Conservation (phyloP, 2,329 filamentous ascomycete genomes). For the Cladobotryum mycophilum region DNA sequence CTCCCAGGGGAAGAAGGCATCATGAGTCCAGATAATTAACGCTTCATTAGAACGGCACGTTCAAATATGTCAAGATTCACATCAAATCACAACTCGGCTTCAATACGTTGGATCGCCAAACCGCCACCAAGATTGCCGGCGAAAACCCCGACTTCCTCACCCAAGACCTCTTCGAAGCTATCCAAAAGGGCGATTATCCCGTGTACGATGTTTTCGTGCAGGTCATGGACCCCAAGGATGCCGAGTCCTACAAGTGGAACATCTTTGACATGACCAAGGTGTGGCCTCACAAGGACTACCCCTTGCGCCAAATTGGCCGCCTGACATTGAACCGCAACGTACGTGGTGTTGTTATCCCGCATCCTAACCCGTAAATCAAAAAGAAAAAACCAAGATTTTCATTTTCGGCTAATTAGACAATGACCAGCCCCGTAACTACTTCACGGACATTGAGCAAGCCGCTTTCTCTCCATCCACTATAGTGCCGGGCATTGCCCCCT, state of each 20-base stretch:
- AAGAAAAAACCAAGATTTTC: neutral
- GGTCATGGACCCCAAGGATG: constrained; percentile 46
- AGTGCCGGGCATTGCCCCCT: constrained; percentile 44
- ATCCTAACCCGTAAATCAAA: too few species aligned
- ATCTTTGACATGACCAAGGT: constrained; percentile 67
- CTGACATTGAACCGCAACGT: constrained; percentile 62
- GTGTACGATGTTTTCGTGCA: constrained; percentile 49
- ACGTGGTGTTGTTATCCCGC: constrained; percentile 42
- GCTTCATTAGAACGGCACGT: constrained; percentile 33
- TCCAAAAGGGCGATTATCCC: constrained; percentile 38
- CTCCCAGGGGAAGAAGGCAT: too few species aligned
- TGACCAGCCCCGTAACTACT: constrained; percentile 41
- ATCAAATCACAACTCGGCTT: constrained; percentile 42
- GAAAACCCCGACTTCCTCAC: constrained; percentile 46
- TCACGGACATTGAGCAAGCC: constrained; percentile 44
- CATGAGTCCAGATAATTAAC: too few species aligned
- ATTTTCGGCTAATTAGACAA: neutral
- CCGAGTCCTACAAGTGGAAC: constrained; percentile 49
- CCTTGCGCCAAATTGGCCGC: constrained; percentile 59
- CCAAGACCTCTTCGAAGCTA: constrained; percentile 33
- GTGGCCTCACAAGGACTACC: constrained; percentile 61
- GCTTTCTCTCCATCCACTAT: constrained; percentile 46
- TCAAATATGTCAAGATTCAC: constrained; percentile 44
- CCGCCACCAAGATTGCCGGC: constrained; percentile 30
- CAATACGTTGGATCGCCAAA: constrained; percentile 35